phyloP scores from a whole-genome alignment of 1,284 basidiomycete genomes.

The Moniliophthora roreri region DNA sequence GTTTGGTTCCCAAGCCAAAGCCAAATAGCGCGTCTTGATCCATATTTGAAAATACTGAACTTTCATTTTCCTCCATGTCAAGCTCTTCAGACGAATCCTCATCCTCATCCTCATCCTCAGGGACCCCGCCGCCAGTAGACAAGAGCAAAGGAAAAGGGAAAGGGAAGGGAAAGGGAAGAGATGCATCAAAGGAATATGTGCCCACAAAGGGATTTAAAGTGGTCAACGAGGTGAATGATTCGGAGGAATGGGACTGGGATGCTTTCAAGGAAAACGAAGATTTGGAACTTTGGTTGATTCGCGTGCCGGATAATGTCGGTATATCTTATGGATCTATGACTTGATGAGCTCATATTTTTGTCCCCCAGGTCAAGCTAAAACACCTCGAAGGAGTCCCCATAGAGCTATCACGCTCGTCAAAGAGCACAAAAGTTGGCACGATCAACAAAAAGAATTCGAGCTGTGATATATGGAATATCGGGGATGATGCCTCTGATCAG shows the following conservation, averaged over 20 bases:
- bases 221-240: conserved; percentile 28
- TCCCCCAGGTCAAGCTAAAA: conserved; percentile 59
- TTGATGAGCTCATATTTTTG: conserved; percentile 6
- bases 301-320: conserved; percentile 65
- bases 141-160: conserved; percentile 6
- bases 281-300: conserved; percentile 68
- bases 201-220: conserved; percentile 9
- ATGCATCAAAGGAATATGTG: conserved; percentile 6
- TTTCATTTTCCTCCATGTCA: conserved; percentile 2
- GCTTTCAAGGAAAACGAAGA: conserved; percentile 55
- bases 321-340: conserved; percentile 1
- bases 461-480: conserved; percentile 66
- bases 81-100: conserved; percentile 9
- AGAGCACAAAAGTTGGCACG: conserved; percentile 39
- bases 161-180: conserved; percentile 6
- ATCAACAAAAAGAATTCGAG: conserved; percentile 50
- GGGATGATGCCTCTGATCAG: conserved; percentile 36
- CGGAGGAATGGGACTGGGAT: conserved; percentile 66
- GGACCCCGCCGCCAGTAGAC: conserved; percentile 2
- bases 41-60: not conserved
- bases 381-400: conserved; percentile 53
- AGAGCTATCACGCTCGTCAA: conserved; percentile 37
- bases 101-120: conserved; percentile 11
- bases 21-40: not conserved
- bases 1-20: not conserved